These are phyloP conservation scores for Venturia oleaginea DNA, from an alignment of 2,329 filamentous ascomycete genomes.

Conservation along the genomic window DNA sequence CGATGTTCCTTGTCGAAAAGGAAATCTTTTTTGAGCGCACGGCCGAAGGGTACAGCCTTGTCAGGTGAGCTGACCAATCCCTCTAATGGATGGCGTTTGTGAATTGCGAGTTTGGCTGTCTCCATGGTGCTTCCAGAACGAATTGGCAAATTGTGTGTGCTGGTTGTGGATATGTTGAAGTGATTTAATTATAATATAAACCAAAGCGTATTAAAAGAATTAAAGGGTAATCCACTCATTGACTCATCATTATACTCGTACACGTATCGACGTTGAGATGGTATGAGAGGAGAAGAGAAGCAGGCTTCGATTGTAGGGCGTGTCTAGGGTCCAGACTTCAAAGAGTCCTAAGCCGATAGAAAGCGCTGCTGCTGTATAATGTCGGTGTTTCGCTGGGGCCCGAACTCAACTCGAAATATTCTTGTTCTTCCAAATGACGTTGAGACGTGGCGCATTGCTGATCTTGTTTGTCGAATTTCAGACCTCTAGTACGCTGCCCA, in stretches of 20 bases:
- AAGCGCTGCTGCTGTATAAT: not conserved
- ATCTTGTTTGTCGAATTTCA: not conserved
- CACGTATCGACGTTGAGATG: not conserved
- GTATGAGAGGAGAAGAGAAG: not conserved
- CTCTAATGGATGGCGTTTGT: not conserved
- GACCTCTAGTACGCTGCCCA: too few species aligned
- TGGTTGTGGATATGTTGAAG: not conserved
- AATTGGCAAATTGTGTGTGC: not conserved
- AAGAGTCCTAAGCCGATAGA: not conserved
- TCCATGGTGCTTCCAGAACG: not conserved
- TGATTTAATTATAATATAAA: not conserved
- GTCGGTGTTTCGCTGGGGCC: not conserved
- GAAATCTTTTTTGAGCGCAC: conserved; percentile 54
- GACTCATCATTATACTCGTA: not conserved
- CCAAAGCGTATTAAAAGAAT: not conserved
- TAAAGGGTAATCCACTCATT: not conserved
- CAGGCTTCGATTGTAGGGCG: not conserved
- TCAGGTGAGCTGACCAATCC: not conserved
- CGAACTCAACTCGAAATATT: not conserved
- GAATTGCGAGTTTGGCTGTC: not conserved
- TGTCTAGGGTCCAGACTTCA: not conserved
- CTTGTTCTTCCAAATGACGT: not conserved
- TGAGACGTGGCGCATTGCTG: not conserved
- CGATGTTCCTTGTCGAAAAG: conserved; percentile 57
- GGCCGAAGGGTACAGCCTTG: conserved; percentile 36